Conservation (phyloP, 2,329 filamentous ascomycete genomes). For the Arthrobotrys entomopaga region DNA sequence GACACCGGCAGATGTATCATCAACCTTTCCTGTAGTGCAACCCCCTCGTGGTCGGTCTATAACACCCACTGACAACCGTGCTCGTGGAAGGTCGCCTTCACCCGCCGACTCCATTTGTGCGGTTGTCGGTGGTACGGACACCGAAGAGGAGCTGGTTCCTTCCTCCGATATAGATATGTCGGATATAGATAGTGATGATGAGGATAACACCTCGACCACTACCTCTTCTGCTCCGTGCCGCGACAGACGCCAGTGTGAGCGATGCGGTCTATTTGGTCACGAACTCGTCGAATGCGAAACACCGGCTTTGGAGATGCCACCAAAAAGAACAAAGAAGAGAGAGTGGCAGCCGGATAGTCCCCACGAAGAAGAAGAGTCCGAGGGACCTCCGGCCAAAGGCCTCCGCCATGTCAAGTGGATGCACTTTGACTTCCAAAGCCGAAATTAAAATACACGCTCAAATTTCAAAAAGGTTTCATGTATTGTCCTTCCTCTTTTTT, state of each 20-base stretch:
- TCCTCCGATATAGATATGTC: conserved; percentile 53
- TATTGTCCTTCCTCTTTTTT: conserved; percentile 10
- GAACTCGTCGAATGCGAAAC: conserved; percentile 52
- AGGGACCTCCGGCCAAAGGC: conserved; percentile 52
- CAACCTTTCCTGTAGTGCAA: conserved; percentile 24
- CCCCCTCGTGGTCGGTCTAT: conserved; percentile 47
- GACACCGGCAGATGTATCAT: conserved; percentile 28
- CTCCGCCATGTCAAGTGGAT: conserved; percentile 54
- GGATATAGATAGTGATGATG: conserved; percentile 31
- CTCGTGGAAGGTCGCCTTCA: conserved; percentile 53
- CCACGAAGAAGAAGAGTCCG: conserved; percentile 25
- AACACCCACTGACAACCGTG: conserved; percentile 54
- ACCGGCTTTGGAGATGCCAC: conserved; percentile 34
- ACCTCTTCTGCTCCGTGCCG: conserved; percentile 52
- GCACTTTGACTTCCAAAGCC: conserved; percentile 44
- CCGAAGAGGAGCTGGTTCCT: conserved; percentile 52
- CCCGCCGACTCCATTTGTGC: conserved; percentile 55
- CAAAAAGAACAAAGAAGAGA: conserved; percentile 41
- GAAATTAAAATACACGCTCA: conserved; percentile 21
- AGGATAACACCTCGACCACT: conserved; percentile 51
- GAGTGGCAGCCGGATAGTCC: conserved; percentile 52
- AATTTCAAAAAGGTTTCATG: conserved; percentile 8
- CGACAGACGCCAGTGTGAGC: conserved; percentile 54
- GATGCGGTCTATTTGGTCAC: conserved; percentile 53
- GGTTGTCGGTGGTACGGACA: conserved; percentile 55